phyloP scores from a whole-genome alignment of 2,329 filamentous ascomycete species.

The Aspergillus pseudoviridinutans region DNA sequence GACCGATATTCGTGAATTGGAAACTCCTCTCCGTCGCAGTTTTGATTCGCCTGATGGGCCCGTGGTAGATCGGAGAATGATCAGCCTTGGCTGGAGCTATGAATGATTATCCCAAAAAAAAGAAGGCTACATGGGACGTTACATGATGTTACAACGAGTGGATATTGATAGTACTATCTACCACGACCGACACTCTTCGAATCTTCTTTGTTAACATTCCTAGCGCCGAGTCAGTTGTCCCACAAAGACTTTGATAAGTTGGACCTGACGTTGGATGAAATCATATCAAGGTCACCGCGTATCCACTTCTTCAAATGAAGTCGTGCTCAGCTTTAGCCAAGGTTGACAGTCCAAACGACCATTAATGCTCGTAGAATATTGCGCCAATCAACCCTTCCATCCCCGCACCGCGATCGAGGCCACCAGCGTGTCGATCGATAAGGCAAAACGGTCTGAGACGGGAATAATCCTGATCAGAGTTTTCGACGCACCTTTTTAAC shows the following conservation, averaged over 20 bases:
- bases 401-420: slow-evolving; percentile 22
- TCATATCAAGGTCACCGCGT: background rate
- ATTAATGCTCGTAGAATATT: slow-evolving; percentile 24
- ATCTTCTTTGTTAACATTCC: background rate
- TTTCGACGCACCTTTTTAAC: background rate
- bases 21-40: background rate
- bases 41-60: background rate
- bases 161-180: background rate
- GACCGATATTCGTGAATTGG: background rate
- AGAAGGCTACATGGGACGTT: background rate
- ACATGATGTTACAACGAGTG: background rate
- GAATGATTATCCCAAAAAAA: background rate
- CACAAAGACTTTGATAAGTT: background rate
- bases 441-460: background rate
- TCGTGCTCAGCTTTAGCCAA: background rate
- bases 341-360: background rate
- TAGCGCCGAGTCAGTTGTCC: background rate
- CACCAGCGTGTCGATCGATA: slow-evolving; percentile 24
- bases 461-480: background rate
- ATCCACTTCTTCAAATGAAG: background rate
- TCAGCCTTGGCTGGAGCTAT: background rate
- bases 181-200: background rate
- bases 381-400: slow-evolving; percentile 22
- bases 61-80: background rate
- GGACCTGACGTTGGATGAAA: background rate